These are phyloP conservation scores for Martiniozyma asiatica DNA, from an alignment of 1,139 yeast genomes.

Conservation along the genomic window DNA sequence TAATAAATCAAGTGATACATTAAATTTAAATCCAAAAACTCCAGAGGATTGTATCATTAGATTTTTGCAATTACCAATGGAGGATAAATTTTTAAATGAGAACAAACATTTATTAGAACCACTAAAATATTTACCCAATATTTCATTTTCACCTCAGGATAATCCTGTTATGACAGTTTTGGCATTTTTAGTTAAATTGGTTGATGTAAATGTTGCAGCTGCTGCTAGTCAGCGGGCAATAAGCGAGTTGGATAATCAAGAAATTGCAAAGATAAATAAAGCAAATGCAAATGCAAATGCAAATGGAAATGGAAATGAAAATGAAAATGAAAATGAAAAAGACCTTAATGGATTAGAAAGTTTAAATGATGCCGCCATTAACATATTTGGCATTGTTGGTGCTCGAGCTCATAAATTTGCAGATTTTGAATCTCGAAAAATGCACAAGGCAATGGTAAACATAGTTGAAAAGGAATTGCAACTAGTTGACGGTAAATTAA, in stretches of 20 bases:
- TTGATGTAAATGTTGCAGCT: slow-evolving; percentile 76
- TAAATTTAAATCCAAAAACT: slow-evolving; percentile 48
- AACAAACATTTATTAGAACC: slow-evolving; percentile 47
- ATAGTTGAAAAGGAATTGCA: slow-evolving; percentile 63
- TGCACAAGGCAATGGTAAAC: slow-evolving; percentile 45
- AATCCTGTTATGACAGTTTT: slow-evolving; percentile 89
- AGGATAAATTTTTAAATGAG: slow-evolving; percentile 52
- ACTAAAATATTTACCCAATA: slow-evolving; percentile 69
- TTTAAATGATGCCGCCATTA: slow-evolving; percentile 37
- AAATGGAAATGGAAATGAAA: slow-evolving; percentile 4
- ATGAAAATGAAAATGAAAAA: slow-evolving; percentile 3
- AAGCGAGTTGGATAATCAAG: slow-evolving; percentile 40
- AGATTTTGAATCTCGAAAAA: slow-evolving; percentile 69
- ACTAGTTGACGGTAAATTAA: slow-evolving; percentile 66
- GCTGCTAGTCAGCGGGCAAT: slow-evolving; percentile 67
- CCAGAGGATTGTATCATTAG: slow-evolving; percentile 75
- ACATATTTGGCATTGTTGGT: slow-evolving; percentile 59
- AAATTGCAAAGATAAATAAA: slow-evolving; percentile 28
- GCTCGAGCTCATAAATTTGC: slow-evolving; percentile 79
- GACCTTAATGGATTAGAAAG: slow-evolving; percentile 18
- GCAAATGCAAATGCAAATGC: slow-evolving; percentile 12
- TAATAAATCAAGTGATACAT: too few relatives aligned
- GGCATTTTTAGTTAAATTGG: slow-evolving; percentile 74
- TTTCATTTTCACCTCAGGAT: slow-evolving; percentile 76
- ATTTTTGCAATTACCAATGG: slow-evolving; percentile 72